Evolutionary conservation across 495 filamentous ascomycete species (phyloP), one percentile per base, ranked within the genome.

Genomic region (Pyrenopolyporus hunteri): DNA sequence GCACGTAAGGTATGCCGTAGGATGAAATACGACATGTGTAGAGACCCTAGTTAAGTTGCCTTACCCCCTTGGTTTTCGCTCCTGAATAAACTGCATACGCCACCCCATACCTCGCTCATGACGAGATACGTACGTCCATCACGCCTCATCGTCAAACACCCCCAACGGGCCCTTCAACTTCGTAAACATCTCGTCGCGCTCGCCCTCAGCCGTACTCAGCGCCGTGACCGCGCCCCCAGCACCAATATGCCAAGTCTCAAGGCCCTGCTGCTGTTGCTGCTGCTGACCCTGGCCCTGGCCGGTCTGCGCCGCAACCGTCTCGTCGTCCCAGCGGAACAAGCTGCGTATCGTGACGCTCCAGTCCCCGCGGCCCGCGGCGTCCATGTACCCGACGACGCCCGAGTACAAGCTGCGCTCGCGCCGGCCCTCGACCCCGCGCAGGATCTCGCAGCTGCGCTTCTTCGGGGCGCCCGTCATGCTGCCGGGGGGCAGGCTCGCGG

Each of bases 381-480:
- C 91, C 66, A 96, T 82, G 72, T 94, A 97, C 0, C 93, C 93
- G 29, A 95, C 80, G 1, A 95, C 90, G 0, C 93, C 93, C 1
- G 89, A 91, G 70, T 97, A 98, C 23, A 97, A 73, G 1, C 90
- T 86, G n/a, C 93, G 80, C 42, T 84, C 80, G 11, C 75, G 73
- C n/a, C 67, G 69, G 9, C 64, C 65, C 69, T 97, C 93, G 39
- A 96, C 81, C 0, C 71, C 68, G 46, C 79, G 73, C 33, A 98
- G 78, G 37, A 97, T 80, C 81, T 96, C 85, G 70, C 93, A 96
- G 31, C 86, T 90, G 16, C 93, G 83, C 67, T 89, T 89, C 78
- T 98, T 98, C 0, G 93, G 93, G 4, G 93, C 93, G 11, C 93
- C 93, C 2, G 93, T 98, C 93, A 98, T 98, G 39, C 85, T 90